Base-by-base conservation (phyloP, 805 yeast genomes). In the Candida pseudofarinosa region DNA sequence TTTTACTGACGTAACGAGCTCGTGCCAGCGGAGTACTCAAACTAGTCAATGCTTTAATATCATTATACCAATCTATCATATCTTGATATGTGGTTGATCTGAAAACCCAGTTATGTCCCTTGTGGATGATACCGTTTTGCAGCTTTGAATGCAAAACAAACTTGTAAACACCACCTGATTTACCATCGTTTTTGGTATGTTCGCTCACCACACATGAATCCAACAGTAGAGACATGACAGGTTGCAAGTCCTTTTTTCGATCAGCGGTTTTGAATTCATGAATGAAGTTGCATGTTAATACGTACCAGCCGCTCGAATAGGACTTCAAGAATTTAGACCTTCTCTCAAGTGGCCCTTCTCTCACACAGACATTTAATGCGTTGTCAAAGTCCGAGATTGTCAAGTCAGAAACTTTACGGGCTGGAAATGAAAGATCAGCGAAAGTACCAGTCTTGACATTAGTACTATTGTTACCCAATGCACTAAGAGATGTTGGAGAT, bases 101-200 rank as follows among this genome's bases (percentile, higher is more conserved):
- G 69, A 91, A 90, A n/a, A 90, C 93, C 88, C 93, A 88, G 55
- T 88, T 89, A 65, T 90, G 97, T 35, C 88, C 87, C 55, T 88
- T 75, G 48, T 81, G 83, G 48, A 88, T 73, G 46, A 85, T 67
- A 12, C 93, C 93, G 47, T 81, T 79, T 49, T 83, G 81, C 59
- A 60, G 69, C 55, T 85, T 87, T 14, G 89, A 80, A 50, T 78
- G 80, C 47, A 91, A 69, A 8, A 89, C 86, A 63, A 91, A 93
- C 65, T 89, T 89, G 60, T 81, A 81, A 44, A 67, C 68, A 3
- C 77, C 72, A 39, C 76, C 79, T 32, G 72, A 60, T 40, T 65
- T 70, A 19, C 82, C 79, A 50, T 84, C 88, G 53, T 80, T 81
- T 58, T 81, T 80, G 10, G 91, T 81, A 65, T 87, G 95, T 52